Base-by-base conservation (phyloP, 2,329 filamentous ascomycete species). In the Colletotrichum plurivorum region DNA sequence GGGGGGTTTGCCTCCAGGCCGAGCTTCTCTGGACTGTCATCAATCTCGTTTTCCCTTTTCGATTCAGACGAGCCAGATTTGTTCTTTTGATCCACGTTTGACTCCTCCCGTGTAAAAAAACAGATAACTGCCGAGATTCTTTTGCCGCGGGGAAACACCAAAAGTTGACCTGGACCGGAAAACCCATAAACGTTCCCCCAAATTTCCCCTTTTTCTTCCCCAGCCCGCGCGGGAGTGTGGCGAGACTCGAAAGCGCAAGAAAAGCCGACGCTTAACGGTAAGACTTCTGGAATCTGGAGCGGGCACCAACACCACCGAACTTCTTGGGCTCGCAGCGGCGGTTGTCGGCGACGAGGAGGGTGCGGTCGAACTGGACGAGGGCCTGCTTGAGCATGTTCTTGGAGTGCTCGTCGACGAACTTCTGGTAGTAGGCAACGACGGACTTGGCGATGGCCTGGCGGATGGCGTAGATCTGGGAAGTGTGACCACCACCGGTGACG, bases 381-480 rank as follows among this genome's bases (percentile, higher is more conserved):
- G 94, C 93, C 87, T 95, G 93, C 94, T 98, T 99, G 82, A 99
- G 91, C 87, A 94, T 90, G 92, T 98, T 98, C 93, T 99, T 99
- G 89, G 93, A 94, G 93, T 98, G 95, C 93, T 99, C 96, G 83
- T 99, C 96, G 86, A 98, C 94, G 88, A 92, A 99, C 91, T 99
- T 98, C 89, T 98, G 95, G 93, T 98, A 98, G 93, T 98, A 72
- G 57, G 71, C 93, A 81, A 97, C 92, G 83, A 97, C 94, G 80
- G 92, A 93, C 92, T 98, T 99, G 88, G 95, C 92, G 83, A 99
- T 98, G 80, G 96, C 95, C 89, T 99, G 96, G 80, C 96, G 94
- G 89, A 98, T 94, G 84, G 96, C 96, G 87, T 98, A 98, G 86
- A 97, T 90, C 87, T 98, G 95, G 71, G 94, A 97, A 76, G 93